phyloP scores from a whole-genome alignment of 768 basidiomycete genomes.

The Suillus luteus region DNA sequence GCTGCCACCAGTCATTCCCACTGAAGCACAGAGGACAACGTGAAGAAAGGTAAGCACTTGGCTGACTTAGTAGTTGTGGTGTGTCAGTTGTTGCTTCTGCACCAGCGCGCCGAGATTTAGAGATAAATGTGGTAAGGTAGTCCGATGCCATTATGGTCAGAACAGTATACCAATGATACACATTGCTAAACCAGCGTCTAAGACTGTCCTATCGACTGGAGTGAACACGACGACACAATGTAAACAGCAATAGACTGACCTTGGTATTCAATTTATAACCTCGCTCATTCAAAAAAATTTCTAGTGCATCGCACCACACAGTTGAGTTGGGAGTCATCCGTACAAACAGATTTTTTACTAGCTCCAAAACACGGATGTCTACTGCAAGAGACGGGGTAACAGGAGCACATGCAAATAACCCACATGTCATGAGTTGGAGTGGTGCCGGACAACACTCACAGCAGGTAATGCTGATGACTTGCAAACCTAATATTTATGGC shows the following conservation, averaged over 20 bases:
- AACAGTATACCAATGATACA: too few species aligned
- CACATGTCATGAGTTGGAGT: constrained; percentile 26
- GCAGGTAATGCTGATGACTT: constrained; percentile 3
- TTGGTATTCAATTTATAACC: constrained; percentile 16
- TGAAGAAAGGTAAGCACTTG: too few species aligned
- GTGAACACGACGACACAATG: background rate
- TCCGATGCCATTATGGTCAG: too few species aligned
- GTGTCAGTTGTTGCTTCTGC: too few species aligned
- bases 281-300: constrained; percentile 13
- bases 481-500: constrained; percentile 2
- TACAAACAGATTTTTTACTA: constrained; percentile 18
- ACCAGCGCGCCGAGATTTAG: too few species aligned
- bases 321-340: constrained; percentile 18
- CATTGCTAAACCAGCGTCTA: constrained; percentile 24
- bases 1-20: background rate
- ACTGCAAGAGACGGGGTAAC: constrained; percentile 32
- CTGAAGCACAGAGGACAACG: too few species aligned
- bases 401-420: constrained; percentile 33
- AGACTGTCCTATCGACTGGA: constrained; percentile 23
- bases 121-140: too few species aligned
- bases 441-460: constrained; percentile 21
- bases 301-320: constrained; percentile 14
- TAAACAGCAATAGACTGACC: background rate
- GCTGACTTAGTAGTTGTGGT: too few species aligned
- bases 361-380: constrained; percentile 33